phyloP scores from a whole-genome alignment of 257 asterid species.

The Ehretia macrophylla region DNA sequence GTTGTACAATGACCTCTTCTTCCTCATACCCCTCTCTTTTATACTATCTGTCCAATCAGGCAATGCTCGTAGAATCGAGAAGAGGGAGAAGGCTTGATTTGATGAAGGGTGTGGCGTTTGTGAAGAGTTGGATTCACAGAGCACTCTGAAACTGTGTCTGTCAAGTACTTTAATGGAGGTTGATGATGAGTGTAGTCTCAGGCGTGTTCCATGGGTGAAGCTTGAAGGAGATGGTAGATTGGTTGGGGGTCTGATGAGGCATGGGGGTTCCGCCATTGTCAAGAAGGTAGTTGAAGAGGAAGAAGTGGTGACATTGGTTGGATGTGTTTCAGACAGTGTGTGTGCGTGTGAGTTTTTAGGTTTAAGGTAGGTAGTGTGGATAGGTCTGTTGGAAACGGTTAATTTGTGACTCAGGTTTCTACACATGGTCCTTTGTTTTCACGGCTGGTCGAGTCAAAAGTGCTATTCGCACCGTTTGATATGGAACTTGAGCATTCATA shows the following conservation, averaged over 20 bases:
- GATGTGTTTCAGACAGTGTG: conserved; percentile 16
- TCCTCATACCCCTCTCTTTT: conserved; percentile 59
- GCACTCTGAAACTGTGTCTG: conserved; percentile 23
- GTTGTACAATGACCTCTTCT: conserved; percentile 53
- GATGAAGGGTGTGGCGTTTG: conserved; percentile 23
- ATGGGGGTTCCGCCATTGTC: conserved; percentile 30
- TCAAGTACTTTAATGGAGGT: conserved; percentile 11
- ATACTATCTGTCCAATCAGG: conserved; percentile 80
- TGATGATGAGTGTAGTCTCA: conserved; percentile 24
- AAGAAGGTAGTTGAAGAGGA: conserved; percentile 13
- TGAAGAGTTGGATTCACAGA: conserved; percentile 36
- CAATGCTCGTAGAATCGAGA: conserved; percentile 41
- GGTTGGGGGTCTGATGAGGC: conserved; percentile 29
- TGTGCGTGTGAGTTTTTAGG: conserved; percentile 3
- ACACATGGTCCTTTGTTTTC: conserved; percentile 17
- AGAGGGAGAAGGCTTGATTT: conserved; percentile 24
- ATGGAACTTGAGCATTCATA: no score
- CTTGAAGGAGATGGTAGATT: conserved; percentile 37
- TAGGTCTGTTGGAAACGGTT: conserved; percentile 26
- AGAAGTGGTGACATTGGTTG: conserved; percentile 27
- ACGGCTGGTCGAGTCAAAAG: conserved; percentile 6
- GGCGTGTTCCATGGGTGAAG: conserved; percentile 20
- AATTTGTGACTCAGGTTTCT: conserved; percentile 56
- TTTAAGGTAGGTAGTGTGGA: conserved; percentile 4
- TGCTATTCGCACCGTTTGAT: background rate